Evolutionary conservation across 176 grass and related monocot genomes (phyloP).

Genomic region (Tuctoria greenei): DNA sequence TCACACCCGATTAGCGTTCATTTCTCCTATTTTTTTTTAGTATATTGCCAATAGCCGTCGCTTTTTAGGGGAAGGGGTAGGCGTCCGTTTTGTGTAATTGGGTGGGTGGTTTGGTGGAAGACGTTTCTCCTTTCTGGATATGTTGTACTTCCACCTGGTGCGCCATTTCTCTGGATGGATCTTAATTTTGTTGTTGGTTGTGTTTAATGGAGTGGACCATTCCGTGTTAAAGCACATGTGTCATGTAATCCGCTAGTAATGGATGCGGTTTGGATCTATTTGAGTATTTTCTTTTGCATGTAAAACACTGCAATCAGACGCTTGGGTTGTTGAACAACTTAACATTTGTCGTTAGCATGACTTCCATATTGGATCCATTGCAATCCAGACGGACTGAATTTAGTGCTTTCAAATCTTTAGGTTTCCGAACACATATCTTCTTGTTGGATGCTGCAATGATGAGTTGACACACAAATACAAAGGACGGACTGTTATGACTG

Average conservation of each 20-base stretch:
- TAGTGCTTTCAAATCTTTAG: slow-evolving; percentile 44
- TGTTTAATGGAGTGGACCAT: neutral
- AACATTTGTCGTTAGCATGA: slow-evolving; percentile 4
- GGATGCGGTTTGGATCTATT: neutral
- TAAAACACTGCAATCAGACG: neutral
- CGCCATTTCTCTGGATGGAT: slow-evolving; percentile 5
- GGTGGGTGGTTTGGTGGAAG: neutral
- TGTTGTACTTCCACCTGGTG: slow-evolving; percentile 7
- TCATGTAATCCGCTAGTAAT: neutral
- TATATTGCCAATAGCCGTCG: neutral
- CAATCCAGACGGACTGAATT: slow-evolving; percentile 19
- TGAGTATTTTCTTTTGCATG: neutral
- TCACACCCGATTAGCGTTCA: slow-evolving; percentile 7
- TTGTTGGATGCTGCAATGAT: slow-evolving; percentile 88
- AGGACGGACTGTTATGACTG: slow-evolving; percentile 90
- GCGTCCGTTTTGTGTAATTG: no score
- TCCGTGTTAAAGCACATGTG: neutral
- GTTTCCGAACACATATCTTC: slow-evolving; percentile 85
- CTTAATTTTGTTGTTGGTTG: slow-evolving; percentile 2
- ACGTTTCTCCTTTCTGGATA: neutral
- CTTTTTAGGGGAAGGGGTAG: no score
- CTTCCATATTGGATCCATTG: neutral
- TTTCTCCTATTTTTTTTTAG: neutral
- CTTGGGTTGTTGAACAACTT: slow-evolving; percentile 5
- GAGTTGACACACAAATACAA: slow-evolving; percentile 77